These are phyloP conservation scores for Magnaporthiopsis incrustans DNA, from an alignment of 2,329 filamentous ascomycete genomes.

Conservation along the genomic window DNA sequence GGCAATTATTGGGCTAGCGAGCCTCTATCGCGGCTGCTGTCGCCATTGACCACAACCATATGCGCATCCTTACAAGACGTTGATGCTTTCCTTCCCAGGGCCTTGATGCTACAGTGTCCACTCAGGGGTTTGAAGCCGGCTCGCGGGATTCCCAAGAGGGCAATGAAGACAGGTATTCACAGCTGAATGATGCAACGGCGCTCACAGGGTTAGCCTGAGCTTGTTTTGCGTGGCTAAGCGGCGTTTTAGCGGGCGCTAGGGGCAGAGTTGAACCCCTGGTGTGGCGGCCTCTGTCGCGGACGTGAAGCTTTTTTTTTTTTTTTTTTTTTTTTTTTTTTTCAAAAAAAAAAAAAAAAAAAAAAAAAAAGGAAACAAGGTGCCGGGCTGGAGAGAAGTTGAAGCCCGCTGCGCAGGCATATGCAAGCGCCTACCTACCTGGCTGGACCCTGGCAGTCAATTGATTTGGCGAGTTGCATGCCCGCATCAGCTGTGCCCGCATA, in stretches of 20 bases:
- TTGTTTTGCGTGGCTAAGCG: not conserved
- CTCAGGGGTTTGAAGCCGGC: not conserved
- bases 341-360: not conserved
- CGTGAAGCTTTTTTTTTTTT: not conserved
- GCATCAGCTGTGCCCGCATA: not conserved
- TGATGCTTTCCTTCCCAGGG: too few relatives aligned
- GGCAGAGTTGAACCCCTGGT: not conserved
- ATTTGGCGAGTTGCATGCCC: not conserved
- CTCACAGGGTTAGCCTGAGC: not conserved
- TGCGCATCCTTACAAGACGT: not conserved
- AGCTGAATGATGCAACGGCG: too few relatives aligned
- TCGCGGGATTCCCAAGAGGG: not conserved
- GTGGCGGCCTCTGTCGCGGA: not conserved
- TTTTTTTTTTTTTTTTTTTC: not conserved
- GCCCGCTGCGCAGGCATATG: not conserved
- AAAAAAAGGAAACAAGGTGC: too few relatives aligned
- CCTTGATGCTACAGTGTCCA: not conserved
- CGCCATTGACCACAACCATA: not conserved
- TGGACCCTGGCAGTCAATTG: not conserved
- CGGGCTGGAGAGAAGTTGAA: not conserved
- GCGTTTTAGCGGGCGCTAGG: too few relatives aligned
- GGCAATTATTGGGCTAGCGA: not conserved
- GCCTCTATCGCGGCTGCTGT: not conserved
- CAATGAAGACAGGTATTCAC: not conserved
- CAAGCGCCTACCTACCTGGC: not conserved